Evolutionary conservation across 2,329 filamentous ascomycete species (phyloP).

Genomic region (Talaromyces marneffei): DNA sequence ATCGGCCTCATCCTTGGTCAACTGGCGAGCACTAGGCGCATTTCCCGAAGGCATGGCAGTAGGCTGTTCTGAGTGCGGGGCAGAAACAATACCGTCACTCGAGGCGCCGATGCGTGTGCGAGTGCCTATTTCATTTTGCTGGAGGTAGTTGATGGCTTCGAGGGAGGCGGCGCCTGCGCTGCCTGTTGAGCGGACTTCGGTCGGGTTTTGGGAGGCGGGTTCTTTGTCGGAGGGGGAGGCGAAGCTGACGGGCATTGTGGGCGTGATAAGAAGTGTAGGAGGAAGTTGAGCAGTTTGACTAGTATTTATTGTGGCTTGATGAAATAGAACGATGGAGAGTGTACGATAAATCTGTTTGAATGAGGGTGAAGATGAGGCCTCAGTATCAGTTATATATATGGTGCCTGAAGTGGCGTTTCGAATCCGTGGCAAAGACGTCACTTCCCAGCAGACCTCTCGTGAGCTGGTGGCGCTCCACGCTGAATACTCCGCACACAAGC

Average conservation of each 20-base stretch:
- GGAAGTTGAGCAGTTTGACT: conserved; percentile 7
- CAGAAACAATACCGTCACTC: conserved; percentile 18
- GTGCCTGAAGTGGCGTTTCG: not conserved
- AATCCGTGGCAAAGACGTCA: conserved; percentile 5
- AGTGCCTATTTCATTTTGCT: conserved; percentile 8
- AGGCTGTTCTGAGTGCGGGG: conserved; percentile 16
- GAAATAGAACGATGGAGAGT: not conserved
- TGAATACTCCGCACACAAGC: no score
- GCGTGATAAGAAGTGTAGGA: not conserved
- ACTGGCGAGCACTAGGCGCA: conserved; percentile 19
- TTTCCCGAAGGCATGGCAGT: conserved; percentile 16
- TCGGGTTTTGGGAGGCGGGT: conserved; percentile 6
- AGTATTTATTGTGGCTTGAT: not conserved
- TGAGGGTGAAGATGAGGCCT: not conserved
- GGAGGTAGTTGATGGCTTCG: conserved; percentile 15
- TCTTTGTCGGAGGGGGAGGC: conserved; percentile 1
- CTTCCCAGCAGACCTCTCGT: not conserved
- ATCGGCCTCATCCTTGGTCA: conserved; percentile 41
- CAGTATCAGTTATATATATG: not conserved
- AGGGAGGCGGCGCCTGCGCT: conserved; percentile 19
- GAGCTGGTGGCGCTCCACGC: not conserved
- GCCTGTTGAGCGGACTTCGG: conserved; percentile 13
- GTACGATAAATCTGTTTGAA: not conserved
- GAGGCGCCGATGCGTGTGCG: conserved; percentile 17
- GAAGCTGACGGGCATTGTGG: conserved; percentile 12